Evolutionary conservation across 495 filamentous ascomycete species (phyloP), one percentile per base, ranked within the genome.

Genomic region (Clohesyomyces aquaticus): DNA sequence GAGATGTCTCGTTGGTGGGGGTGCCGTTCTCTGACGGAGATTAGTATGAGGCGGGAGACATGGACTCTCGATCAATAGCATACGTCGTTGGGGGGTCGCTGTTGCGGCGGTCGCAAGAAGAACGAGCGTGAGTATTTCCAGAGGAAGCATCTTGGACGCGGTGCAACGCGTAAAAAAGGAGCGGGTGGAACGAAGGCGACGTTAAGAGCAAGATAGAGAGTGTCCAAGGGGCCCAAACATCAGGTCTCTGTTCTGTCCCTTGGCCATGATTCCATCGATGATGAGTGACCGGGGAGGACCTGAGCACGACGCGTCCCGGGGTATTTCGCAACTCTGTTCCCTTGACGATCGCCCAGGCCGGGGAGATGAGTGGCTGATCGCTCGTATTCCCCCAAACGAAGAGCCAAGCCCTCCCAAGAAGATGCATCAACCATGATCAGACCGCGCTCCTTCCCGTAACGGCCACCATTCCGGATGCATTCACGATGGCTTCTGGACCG

Each of bases 351-450:
- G 19, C 29, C 4, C 43, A 19, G 21, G 18, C 35, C 2, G 51
- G 47, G 60, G 51, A 63, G 52, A 63, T 63, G 60, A 56, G 60
- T 61, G 59, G 59, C 59, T 61, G 48, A n/a, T 9, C 35, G 12
- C 38, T 61, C 59, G 59, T 51, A 51, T 60, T 52, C 19, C 11
- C 28, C 19, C 16, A 53, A 22, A 25, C 2, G 18, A 35, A 48
- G 55, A 43, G 28, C 27, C 54, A 26, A 22, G 26, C 43, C 18
- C 21, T 35, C 23, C 53, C 29, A 38, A 38, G 41, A 21, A 23
- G 2, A 50, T 50, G 47, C n/a, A 9, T 50, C 14, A 25, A n/a
- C n/a, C n/a, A n/a, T n/a, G n/a, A n/a, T n/a, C n/a, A n/a, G n/a
- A n/a, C n/a, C 54, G 11, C 35, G 43, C 18, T 4, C 54, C n/a